Evolutionary conservation across 805 yeast species (phyloP).

Genomic region (Nakazawaea ambrosiae): DNA sequence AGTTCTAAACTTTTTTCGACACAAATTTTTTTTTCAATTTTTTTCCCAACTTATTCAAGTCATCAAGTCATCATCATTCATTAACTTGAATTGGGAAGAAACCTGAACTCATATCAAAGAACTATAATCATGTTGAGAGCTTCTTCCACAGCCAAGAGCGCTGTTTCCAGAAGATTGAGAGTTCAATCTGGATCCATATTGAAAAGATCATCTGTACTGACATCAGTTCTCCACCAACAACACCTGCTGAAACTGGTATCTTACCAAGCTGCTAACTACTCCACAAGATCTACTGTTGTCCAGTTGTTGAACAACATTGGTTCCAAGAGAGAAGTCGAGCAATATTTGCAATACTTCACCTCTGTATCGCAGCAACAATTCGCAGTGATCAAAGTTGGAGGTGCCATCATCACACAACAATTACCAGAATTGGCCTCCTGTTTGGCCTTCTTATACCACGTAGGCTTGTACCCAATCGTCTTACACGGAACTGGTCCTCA

Average conservation of each 20-base stretch:
- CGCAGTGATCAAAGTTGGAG: conserved; percentile 98
- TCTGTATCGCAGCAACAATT: conserved; percentile 95
- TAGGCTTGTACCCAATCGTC: conserved; percentile 94
- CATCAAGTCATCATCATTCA: too few relatives aligned
- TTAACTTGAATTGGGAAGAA: too few relatives aligned
- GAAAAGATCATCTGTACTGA: too few relatives aligned
- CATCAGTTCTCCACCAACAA: too few relatives aligned
- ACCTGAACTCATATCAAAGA: too few relatives aligned
- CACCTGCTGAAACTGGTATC: too few relatives aligned
- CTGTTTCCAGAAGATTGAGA: not conserved
- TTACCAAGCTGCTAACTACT: too few relatives aligned
- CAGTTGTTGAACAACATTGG: conserved; percentile 94
- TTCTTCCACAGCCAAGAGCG: not conserved
- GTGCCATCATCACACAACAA: conserved; percentile 96
- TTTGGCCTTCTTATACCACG: conserved; percentile 92
- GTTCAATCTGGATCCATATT: not conserved
- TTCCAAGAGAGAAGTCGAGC: conserved; percentile 96
- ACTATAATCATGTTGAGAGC: conserved; percentile 1
- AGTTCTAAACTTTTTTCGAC: too few relatives aligned
- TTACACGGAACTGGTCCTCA: conserved; percentile 99
- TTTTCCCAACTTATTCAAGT: too few relatives aligned
- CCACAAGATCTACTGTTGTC: conserved; percentile 91
- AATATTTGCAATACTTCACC: conserved; percentile 91
- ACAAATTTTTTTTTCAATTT: too few relatives aligned
- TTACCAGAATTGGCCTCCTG: conserved; percentile 91